Percentiles rank a stretch among this genome's conserved stretches.
Evolutionary conservation across 371 early-diverging fungal genomes (phyloP).

Genomic region (Apophysomyces sp.): DNA sequence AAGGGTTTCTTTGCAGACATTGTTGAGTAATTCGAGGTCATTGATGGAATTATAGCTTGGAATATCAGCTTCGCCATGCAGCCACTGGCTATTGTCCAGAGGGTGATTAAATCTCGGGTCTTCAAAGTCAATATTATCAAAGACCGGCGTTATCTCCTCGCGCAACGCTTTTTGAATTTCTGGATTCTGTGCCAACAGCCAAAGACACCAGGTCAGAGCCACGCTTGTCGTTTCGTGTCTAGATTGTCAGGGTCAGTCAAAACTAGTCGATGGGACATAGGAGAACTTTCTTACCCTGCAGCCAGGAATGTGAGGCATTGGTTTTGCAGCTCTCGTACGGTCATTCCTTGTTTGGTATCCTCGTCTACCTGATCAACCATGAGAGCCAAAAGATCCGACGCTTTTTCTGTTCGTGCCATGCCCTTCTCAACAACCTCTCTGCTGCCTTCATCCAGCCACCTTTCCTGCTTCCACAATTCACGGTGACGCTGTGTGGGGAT

Average conservation of each 20-base stretch:
- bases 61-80: slow-evolving; percentile 10
- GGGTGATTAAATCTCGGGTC: not conserved
- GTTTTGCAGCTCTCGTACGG: slow-evolving; percentile 20
- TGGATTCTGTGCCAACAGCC: slow-evolving; percentile 47
- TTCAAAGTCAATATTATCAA: slow-evolving; percentile 5
- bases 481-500: slow-evolving; percentile 40
- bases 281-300: slow-evolving; percentile 42
- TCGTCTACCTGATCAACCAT: slow-evolving; percentile 38
- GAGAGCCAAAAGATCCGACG: slow-evolving; percentile 25
- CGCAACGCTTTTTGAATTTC: slow-evolving; percentile 43
- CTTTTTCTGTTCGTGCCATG: slow-evolving; percentile 25
- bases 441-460: slow-evolving; percentile 40
- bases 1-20: slow-evolving; percentile 52
- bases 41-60: slow-evolving; percentile 50
- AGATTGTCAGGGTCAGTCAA: not conserved
- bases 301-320: slow-evolving; percentile 30
- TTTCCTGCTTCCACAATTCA: slow-evolving; percentile 17
- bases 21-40: slow-evolving; percentile 41
- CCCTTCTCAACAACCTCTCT: slow-evolving; percentile 40
- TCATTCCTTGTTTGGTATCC: slow-evolving; percentile 30
- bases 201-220: slow-evolving; percentile 55
- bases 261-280: too few relatives aligned
- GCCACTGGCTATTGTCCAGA: not conserved
- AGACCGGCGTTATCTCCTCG: slow-evolving; percentile 31
- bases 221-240: slow-evolving; percentile 59